Base-by-base conservation (phyloP, 2,329 filamentous ascomycete species). In the Diplocarpon rosae region DNA sequence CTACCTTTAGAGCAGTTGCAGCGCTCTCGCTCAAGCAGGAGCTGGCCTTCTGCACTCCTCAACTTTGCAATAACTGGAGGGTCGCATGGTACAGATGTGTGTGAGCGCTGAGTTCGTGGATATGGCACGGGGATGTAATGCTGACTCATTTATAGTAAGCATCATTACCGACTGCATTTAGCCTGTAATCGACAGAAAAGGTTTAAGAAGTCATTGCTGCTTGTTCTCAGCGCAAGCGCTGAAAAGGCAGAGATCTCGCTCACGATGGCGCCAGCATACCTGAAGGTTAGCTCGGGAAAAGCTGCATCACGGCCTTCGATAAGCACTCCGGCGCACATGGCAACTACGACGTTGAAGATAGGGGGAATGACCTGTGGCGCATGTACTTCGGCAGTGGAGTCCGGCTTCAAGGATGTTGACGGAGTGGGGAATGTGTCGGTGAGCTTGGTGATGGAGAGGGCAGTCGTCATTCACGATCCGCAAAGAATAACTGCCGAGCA, bases 361-460 rank as follows among this genome's bases (percentile, higher is more conserved):
- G 87, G 84, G 54, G 92, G 92, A 56, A 98, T 83, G 79, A 83
- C 80, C 52, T 98, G 92, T 67, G 89, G 90, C 61, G 83, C 90
- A 56, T 98, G 92, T 63, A 95, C 90, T 24, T 93, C 89, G 36
- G 83, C 92, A n/a, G 83, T 98, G 56, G 90, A 96, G 71, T 78
- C 83, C 48, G 92, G 85, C 54, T 94, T 98, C 67, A 83, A 86
- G 58, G 78, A 76, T 53, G 75, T 94, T 5, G 72, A 83, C 32
- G 90, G 92, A 43, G 80, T 92, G 9, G 85, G 83, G 51, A 87
- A 75, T 56, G 87, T 96, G 47, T 93, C 88, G 9, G 84, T 98
- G 57, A 95, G 87, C 62, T 69, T 98, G 56, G 84, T 95, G 45
- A 94, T 95, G 79, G 89, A 95, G 65, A 80, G 90, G 48, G 92